phyloP scores from a whole-genome alignment of 345 rosid genomes.

The Schrenkiella parvula region DNA sequence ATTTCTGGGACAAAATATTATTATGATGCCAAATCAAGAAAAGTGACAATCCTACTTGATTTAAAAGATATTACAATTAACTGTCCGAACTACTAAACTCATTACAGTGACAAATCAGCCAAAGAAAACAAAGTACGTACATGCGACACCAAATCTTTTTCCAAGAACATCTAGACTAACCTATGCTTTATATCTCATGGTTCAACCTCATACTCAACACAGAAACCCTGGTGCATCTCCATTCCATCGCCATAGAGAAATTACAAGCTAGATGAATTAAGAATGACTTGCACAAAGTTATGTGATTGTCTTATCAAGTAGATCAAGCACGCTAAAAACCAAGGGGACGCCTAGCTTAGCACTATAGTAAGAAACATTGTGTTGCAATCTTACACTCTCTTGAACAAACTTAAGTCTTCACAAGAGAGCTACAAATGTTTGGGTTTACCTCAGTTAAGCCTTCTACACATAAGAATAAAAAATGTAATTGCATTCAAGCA shows the following conservation, averaged over 20 bases:
- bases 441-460: not conserved
- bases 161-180: slow-evolving; percentile 16
- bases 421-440: slow-evolving; percentile 8
- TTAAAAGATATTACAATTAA: not conserved
- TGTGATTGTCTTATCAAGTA: slow-evolving; percentile 3
- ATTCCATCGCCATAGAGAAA: slow-evolving; percentile 11
- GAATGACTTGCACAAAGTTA: not conserved
- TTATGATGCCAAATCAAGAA: not conserved
- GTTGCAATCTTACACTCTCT: not conserved
- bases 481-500: not conserved
- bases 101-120: not conserved
- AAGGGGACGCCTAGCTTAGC: not conserved
- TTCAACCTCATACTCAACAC: not conserved
- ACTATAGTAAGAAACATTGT: slow-evolving; percentile 9
- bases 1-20: not conserved
- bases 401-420: not conserved
- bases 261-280: slow-evolving; percentile 8
- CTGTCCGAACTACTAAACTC: not conserved
- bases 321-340: slow-evolving; percentile 14
- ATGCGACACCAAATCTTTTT: not conserved
- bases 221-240: not conserved
- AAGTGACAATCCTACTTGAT: not conserved
- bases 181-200: not conserved
- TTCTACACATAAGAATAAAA: not conserved
- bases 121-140: not conserved